phyloP scores from a whole-genome alignment of 2,329 filamentous ascomycete species.

The Fonsecaea pugnacius region DNA sequence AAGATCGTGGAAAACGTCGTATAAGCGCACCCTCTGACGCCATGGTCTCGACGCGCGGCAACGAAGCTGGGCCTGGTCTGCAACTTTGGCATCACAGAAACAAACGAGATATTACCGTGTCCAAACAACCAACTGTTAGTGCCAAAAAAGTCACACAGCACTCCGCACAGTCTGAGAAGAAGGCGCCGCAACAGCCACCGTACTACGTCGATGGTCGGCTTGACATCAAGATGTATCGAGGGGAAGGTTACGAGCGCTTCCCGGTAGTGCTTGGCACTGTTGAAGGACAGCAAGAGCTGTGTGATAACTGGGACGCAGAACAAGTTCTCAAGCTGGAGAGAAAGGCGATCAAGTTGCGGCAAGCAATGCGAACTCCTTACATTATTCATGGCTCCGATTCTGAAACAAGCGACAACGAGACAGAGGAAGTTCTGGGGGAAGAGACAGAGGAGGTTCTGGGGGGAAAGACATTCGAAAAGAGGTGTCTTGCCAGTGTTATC shows the following conservation, averaged over 20 bases:
- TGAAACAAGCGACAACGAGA: slow-evolving; percentile 20
- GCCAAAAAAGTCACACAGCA: neutral
- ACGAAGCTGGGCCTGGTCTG: neutral
- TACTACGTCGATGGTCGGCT: slow-evolving; percentile 36
- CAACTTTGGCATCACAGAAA: neutral
- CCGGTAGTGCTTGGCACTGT: slow-evolving; percentile 34
- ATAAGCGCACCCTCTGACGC: neutral
- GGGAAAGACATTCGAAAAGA: slow-evolving; percentile 13
- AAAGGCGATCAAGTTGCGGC: slow-evolving; percentile 18
- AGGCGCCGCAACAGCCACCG: slow-evolving; percentile 21
- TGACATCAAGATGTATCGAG: slow-evolving; percentile 35
- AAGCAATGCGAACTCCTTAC: slow-evolving; percentile 6
- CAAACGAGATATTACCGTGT: neutral
- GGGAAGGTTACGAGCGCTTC: slow-evolving; percentile 36
- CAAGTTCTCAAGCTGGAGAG: slow-evolving; percentile 9
- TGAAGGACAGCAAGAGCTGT: slow-evolving; percentile 32
- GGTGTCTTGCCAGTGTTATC: slow-evolving; percentile 45
- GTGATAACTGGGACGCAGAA: slow-evolving; percentile 34
- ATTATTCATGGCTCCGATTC: slow-evolving; percentile 16
- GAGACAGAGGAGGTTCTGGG: slow-evolving; percentile 1
- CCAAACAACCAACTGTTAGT: neutral
- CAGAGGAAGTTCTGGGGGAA: neutral
- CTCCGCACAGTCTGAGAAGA: slow-evolving; percentile 1
- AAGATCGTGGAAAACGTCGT: slow-evolving; percentile 5
- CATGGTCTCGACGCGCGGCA: neutral